These are phyloP conservation scores for Pyropia haitanensis DNA, from an alignment of 23 red algal species.

Conservation along the genomic window DNA sequence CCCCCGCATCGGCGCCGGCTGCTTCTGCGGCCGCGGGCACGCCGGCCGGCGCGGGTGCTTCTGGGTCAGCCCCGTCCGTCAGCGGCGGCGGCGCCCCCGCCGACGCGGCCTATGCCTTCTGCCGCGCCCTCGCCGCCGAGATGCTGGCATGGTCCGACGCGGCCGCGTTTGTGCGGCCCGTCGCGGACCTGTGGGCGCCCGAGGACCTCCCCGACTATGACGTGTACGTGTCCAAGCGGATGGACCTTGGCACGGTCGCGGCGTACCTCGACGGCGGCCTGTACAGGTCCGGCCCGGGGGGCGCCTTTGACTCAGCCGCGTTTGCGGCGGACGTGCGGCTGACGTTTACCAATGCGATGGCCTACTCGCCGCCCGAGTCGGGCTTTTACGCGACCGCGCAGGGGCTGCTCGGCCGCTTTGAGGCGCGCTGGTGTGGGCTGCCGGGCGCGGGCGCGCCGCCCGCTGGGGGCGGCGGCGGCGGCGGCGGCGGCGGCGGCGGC, in stretches of 20 bases:
- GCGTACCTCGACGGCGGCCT: conserved; percentile 17
- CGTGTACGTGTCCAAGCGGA: conserved; percentile 14
- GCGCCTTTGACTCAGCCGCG: not conserved
- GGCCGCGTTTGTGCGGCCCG: conserved; percentile 18
- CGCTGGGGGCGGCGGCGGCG: too few species aligned
- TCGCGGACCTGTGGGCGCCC: conserved; percentile 18
- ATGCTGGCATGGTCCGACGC: too few species aligned
- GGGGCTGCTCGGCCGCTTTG: conserved; percentile 17
- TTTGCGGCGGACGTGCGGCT: conserved; percentile 27
- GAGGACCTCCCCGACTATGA: conserved; percentile 30
- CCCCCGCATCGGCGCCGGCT: too few species aligned
- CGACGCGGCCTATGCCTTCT: too few species aligned
- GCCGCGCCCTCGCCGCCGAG: too few species aligned
- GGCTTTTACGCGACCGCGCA: conserved; percentile 9
- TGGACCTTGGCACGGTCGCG: conserved; percentile 25
- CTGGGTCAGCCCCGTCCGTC: too few species aligned
- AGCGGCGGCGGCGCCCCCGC: too few species aligned
- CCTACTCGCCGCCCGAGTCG: conserved; percentile 17
- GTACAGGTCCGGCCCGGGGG: not conserved
- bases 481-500: too few species aligned
- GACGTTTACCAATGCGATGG: conserved; percentile 32
- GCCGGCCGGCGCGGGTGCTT: too few species aligned
- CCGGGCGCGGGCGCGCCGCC: too few species aligned
- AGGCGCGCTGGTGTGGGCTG: not conserved
- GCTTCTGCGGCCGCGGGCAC: too few species aligned